phyloP scores from a whole-genome alignment of 257 asterid species.

The Nyctanthes arbortristis region DNA sequence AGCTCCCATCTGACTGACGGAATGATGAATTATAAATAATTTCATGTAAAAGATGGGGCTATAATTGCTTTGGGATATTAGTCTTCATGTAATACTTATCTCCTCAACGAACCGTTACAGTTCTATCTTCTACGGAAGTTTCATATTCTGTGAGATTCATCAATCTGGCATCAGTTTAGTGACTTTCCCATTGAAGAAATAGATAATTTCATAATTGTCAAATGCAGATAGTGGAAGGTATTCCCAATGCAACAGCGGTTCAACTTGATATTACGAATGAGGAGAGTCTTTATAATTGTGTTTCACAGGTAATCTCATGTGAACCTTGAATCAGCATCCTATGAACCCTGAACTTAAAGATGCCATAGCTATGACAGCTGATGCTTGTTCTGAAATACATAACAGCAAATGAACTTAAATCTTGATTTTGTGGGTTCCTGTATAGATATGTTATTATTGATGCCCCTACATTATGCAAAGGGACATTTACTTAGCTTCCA shows the following conservation, averaged over 20 bases:
- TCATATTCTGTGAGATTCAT: background rate
- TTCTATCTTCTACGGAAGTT: background rate
- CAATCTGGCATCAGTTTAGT: background rate
- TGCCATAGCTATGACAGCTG: background rate
- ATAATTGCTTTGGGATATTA: background rate
- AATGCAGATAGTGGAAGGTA: constrained; percentile 68
- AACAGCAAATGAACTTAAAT: background rate
- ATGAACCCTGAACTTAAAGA: constrained; percentile 10
- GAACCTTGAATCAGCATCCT: no score
- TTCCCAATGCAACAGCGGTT: constrained; percentile 74
- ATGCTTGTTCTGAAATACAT: background rate
- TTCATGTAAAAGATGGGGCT: background rate
- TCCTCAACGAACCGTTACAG: background rate
- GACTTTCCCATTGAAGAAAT: background rate
- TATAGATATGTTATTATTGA: background rate
- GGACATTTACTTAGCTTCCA: constrained; percentile 14
- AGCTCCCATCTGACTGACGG: background rate
- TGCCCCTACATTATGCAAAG: constrained; percentile 14
- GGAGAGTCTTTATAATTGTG: constrained; percentile 48
- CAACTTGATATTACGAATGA: constrained; percentile 69
- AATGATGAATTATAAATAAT: background rate
- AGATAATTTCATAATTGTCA: constrained; percentile 16
- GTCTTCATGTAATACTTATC: background rate
- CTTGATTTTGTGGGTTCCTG: background rate
- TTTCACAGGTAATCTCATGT: constrained; percentile 56